phyloP scores from a whole-genome alignment of 2,329 filamentous ascomycete genomes.

The Colletotrichum orbiculare region DNA sequence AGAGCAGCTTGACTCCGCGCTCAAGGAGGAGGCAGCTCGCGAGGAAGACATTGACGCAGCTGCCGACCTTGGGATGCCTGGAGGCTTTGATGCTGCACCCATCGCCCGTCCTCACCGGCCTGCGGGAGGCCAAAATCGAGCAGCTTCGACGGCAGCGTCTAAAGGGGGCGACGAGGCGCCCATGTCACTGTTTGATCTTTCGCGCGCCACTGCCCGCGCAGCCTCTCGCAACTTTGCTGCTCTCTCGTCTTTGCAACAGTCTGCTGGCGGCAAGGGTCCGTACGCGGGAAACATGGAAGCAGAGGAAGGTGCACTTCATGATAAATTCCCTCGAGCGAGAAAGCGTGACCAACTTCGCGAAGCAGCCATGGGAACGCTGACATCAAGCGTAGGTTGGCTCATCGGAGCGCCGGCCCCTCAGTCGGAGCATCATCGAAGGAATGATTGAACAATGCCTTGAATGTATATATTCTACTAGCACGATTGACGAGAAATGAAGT shows the following conservation, averaged over 20 bases:
- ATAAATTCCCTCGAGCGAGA: conserved; percentile 59
- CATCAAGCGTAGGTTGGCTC: conserved; percentile 75
- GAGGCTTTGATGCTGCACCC: conserved; percentile 58
- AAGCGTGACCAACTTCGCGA: conserved; percentile 79
- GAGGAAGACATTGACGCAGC: conserved; percentile 78
- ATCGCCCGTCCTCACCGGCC: conserved; percentile 45
- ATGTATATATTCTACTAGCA: background rate
- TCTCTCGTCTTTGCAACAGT: conserved; percentile 62
- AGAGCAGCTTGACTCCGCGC: conserved; percentile 76
- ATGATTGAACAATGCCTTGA: too few relatives aligned
- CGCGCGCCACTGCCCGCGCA: conserved; percentile 68
- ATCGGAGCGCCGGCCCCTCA: conserved; percentile 66
- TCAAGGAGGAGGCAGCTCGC: conserved; percentile 73
- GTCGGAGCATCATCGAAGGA: too few relatives aligned
- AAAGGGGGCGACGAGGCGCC: conserved; percentile 67
- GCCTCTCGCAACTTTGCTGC: conserved; percentile 69
- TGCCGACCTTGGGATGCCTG: conserved; percentile 67
- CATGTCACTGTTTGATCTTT: conserved; percentile 74
- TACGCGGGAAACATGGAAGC: conserved; percentile 16
- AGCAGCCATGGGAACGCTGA: conserved; percentile 73
- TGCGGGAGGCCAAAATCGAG: conserved; percentile 37
- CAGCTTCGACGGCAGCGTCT: conserved; percentile 53
- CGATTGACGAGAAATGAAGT: background rate
- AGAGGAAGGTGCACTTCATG: conserved; percentile 31
- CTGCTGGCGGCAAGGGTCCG: conserved; percentile 44